These are phyloP conservation scores for Rhizophagus sp. DNA, from an alignment of 192 early-diverging fungal genomes.

Conservation along the genomic window DNA sequence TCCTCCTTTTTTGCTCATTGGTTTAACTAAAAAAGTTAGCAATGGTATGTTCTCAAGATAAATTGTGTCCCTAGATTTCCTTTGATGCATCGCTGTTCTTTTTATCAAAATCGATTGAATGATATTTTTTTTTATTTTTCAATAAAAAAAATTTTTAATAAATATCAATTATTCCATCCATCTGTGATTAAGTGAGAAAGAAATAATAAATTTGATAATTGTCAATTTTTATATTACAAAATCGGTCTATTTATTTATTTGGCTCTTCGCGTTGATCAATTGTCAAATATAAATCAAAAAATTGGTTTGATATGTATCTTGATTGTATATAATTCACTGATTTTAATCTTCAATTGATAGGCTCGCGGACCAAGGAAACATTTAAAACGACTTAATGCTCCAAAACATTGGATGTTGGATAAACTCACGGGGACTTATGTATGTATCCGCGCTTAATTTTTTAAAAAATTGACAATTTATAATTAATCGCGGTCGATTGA, in stretches of 20 bases:
- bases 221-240: too few relatives aligned
- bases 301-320: too few relatives aligned
- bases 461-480: not conserved
- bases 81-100: not conserved
- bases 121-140: not conserved
- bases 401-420: constrained; percentile 99
- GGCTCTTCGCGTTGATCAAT: too few relatives aligned
- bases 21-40: not conserved
- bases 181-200: not conserved
- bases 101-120: not conserved
- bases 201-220: too few relatives aligned
- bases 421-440: constrained; percentile 97
- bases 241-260: too few relatives aligned
- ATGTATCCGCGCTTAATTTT: constrained; percentile 24
- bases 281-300: not conserved
- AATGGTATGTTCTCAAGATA: constrained; percentile 14
- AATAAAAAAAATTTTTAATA: not conserved
- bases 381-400: constrained; percentile 98
- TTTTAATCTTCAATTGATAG: constrained; percentile 37
- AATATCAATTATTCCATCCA: not conserved
- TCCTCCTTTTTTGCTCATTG: constrained; percentile 4
- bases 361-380: constrained; percentile 99
- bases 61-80: not conserved
- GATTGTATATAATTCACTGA: not conserved
- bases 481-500: not conserved